Evolutionary conservation across 805 yeast genomes (phyloP).

Genomic region (Saccharomycopsis fermentans): DNA sequence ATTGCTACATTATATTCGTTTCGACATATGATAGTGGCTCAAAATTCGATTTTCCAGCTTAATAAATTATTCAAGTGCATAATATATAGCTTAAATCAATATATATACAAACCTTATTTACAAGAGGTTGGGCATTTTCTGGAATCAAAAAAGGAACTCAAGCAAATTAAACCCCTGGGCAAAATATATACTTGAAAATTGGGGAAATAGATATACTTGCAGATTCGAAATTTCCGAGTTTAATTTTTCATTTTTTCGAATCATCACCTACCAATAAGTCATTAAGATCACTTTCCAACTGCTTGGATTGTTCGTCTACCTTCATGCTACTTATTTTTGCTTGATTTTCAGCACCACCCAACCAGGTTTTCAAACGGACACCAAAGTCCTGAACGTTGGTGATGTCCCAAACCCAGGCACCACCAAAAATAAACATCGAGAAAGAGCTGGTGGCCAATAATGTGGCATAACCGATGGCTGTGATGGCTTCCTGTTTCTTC

Average conservation of each 20-base stretch:
- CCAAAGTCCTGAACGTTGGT: conserved; percentile 63
- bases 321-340: conserved; percentile 34
- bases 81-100: neutral
- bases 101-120: neutral
- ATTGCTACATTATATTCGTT: too few relatives aligned
- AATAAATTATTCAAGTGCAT: neutral
- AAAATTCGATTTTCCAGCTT: neutral
- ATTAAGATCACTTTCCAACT: conserved; percentile 45
- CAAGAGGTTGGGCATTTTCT: neutral
- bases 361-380: conserved; percentile 45
- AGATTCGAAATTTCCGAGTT: neutral
- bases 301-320: conserved; percentile 49
- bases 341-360: conserved; percentile 63
- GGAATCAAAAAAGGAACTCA: too few relatives aligned
- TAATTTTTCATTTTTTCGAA: neutral
- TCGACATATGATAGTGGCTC: too few relatives aligned
- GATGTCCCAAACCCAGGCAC: conserved; percentile 74
- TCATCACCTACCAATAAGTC: conserved; percentile 36
- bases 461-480: conserved; percentile 77
- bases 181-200: neutral
- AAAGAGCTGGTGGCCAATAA: conserved; percentile 61
- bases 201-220: too few relatives aligned
- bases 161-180: neutral
- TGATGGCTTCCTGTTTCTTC: conserved; percentile 72
- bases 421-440: conserved; percentile 63